A percentile compares a stretch with the other conserved stretches of the same genome.
Evolutionary conservation across 805 yeast species (phyloP).

Genomic region (Millerozyma acaciae): DNA sequence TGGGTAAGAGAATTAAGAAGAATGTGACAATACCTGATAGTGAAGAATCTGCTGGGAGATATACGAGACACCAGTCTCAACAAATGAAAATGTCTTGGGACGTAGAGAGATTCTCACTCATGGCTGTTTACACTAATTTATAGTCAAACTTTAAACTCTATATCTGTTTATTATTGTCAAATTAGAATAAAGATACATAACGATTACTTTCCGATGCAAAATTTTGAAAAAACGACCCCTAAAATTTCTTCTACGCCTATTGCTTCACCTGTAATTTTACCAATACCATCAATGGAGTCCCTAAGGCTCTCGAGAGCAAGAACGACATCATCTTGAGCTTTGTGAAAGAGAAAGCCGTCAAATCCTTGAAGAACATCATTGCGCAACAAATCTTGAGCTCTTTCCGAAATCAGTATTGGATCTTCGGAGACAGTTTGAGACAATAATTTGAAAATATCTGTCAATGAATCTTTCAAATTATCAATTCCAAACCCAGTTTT

Average conservation of each 20-base stretch:
- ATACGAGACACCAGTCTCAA: constrained; percentile 44
- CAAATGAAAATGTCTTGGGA: constrained; percentile 45
- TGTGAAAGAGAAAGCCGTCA: constrained; percentile 52
- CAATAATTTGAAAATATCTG: constrained; percentile 43
- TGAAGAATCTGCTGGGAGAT: constrained; percentile 35
- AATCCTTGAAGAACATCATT: constrained; percentile 77
- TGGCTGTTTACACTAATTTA: constrained; percentile 25
- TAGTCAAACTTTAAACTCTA: constrained; percentile 7
- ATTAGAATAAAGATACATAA: not conserved
- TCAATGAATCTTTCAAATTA: constrained; percentile 40
- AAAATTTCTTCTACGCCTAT: constrained; percentile 87
- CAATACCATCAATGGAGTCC: constrained; percentile 79
- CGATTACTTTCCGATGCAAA: constrained; percentile 86
- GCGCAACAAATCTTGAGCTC: constrained; percentile 71
- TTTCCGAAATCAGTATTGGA: constrained; percentile 68
- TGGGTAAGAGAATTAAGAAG: constrained; percentile 34
- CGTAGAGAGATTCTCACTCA: constrained; percentile 37
- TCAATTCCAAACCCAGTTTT: constrained; percentile 51
- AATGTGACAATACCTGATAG: constrained; percentile 17
- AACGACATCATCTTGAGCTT: constrained; percentile 62
- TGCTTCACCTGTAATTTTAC: constrained; percentile 85
- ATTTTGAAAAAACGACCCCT: constrained; percentile 86
- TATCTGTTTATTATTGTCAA: not conserved
- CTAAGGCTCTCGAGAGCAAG: constrained; percentile 74
- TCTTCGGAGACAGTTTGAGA: constrained; percentile 50